Base-by-base conservation (phyloP, 2,329 filamentous ascomycete genomes). In the Neofusicoccum umdonicola region DNA sequence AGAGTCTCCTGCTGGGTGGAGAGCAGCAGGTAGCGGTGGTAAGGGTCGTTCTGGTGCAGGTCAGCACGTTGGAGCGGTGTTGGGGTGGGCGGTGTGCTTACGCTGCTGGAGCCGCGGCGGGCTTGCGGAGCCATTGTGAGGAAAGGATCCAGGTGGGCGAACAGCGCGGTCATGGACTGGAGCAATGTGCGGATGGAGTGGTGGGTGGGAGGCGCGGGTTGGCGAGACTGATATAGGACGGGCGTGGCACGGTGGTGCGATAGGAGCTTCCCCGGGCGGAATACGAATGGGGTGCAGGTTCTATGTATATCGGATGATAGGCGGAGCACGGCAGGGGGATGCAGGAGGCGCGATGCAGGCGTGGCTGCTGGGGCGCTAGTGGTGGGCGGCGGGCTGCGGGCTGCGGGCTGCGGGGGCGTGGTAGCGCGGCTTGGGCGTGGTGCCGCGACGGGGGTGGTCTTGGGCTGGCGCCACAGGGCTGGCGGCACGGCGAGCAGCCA, bases 391-490 rank as follows among this genome's bases (percentile, higher is more conserved):
- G 27, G 27, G n/a, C 48, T 8, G 34, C 22, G 22, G 48, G 48
- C 12, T 35, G 22, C 9, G 34, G 19, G 48, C 31, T 39, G 31
- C 31, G 35, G 19, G 41, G 15, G 41, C 12, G 15, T 15, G 15
- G 13, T 44, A 44, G 41, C 41, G 41, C 12, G 41, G 41, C 12
- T 11, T 8, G 7, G 35, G 35, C 12, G 37, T 39, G 37, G 37
- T 44, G 42, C 42, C 42, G 42, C 15, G 42, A 17, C 42, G 42
- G 42, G 42, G 42, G 47, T 22, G 34, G 56, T 31, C 6, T 7
- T 31, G 27, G 27, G 27, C 22, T 19, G 19, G 37, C 22, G 27
- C 91, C 91, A 94, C 3, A 81, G 80, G 6, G 93, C 42, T 91
- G 92, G 52, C 52, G 52, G 42, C 7, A 13, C 5, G 7, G 22